A percentile compares a stretch with the other conserved stretches of the same genome.
These are phyloP conservation scores for Sclerospora graminicola DNA, from an alignment of 352 stramenopile species.

Conservation along the genomic window DNA sequence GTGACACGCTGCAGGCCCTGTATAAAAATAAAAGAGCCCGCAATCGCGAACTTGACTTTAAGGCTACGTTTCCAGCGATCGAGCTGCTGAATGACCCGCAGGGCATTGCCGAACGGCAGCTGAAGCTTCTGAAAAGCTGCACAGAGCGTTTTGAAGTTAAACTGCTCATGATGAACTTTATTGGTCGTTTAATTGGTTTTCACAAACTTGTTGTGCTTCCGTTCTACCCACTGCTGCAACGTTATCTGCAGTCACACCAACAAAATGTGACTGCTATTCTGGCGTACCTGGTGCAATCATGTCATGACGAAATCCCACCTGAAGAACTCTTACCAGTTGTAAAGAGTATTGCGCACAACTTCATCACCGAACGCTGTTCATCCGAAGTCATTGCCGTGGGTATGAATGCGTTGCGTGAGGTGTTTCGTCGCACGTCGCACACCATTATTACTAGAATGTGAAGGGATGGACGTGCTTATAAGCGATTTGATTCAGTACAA, in stretches of 20 bases:
- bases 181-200: constrained; percentile 93
- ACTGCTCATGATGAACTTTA: constrained; percentile 98
- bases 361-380: constrained; percentile 94
- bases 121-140: constrained; percentile 87
- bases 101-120: constrained; percentile 88
- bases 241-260: constrained; percentile 85
- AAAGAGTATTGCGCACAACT: constrained; percentile 97
- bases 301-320: constrained; percentile 94
- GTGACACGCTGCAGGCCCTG: constrained; percentile 81
- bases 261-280: constrained; percentile 91
- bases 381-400: constrained; percentile 96
- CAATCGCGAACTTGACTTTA: constrained; percentile 63
- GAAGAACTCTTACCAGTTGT: constrained; percentile 94
- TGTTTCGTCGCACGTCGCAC: constrained; percentile 92
- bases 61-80: constrained; percentile 92
- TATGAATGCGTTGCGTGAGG: constrained; percentile 94
- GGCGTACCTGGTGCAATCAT: constrained; percentile 96
- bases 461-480: constrained; percentile 85
- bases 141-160: constrained; percentile 90
- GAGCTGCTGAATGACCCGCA: constrained; percentile 96
- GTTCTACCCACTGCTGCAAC: constrained; percentile 95
- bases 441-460: constrained; percentile 90
- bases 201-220: constrained; percentile 95
- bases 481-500: constrained; percentile 94
- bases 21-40: constrained; percentile 85